These are phyloP conservation scores for Bruguiera hainesii DNA, from an alignment of 441 rosid species.

Conservation along the genomic window DNA sequence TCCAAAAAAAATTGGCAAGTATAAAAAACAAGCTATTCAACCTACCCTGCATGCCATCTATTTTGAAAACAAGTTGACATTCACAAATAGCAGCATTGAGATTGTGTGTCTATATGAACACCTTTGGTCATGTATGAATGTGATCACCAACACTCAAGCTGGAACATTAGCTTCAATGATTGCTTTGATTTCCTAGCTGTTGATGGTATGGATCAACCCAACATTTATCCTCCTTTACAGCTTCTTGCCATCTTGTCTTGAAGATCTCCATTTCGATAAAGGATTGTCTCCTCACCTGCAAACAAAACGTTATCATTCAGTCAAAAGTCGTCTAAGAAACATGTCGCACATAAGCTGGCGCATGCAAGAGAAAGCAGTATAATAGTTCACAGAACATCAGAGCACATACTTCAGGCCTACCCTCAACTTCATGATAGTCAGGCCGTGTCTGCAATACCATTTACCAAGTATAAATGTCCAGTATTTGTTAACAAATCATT, in stretches of 20 bases:
- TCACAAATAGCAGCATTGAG: background rate
- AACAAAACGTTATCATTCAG: background rate
- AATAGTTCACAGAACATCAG: background rate
- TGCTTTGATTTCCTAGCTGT: slow-evolving; percentile 26
- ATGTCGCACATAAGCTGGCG: background rate
- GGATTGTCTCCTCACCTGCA: slow-evolving; percentile 76
- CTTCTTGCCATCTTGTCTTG: slow-evolving; percentile 63
- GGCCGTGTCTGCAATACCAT: slow-evolving; percentile 38
- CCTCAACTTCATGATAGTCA: slow-evolving; percentile 37
- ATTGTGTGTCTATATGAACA: background rate
- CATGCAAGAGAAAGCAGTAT: background rate
- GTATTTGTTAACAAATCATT: background rate
- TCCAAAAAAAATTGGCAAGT: background rate
- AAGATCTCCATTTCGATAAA: slow-evolving; percentile 64
- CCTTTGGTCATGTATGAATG: background rate
- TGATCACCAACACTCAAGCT: background rate
- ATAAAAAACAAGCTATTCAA: too few species aligned
- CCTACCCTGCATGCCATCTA: background rate
- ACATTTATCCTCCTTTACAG: slow-evolving; percentile 54
- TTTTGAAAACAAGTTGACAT: too few species aligned
- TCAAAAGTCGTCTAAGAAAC: background rate
- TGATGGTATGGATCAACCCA: slow-evolving; percentile 78
- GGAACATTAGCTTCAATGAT: background rate
- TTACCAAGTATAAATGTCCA: background rate
- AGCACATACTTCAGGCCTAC: slow-evolving; percentile 53